These are phyloP conservation scores for Geranomyces variabilis DNA, from an alignment of 192 early-diverging fungal genomes.

Conservation along the genomic window DNA sequence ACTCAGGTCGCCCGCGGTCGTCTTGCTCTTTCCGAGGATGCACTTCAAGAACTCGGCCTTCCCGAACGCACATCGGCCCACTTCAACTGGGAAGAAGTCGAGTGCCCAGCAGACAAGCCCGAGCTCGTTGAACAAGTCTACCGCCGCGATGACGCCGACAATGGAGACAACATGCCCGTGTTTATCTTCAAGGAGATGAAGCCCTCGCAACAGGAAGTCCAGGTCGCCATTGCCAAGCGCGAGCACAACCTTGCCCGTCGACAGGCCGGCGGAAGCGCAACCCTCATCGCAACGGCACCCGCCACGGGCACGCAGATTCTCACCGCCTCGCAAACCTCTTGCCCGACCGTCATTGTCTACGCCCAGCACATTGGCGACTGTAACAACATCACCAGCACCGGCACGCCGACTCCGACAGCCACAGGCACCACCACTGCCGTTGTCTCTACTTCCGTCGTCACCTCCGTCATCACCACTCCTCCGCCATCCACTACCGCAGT, in stretches of 20 bases:
- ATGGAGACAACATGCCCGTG: constrained; percentile 12
- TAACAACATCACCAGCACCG: background rate
- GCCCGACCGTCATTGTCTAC: constrained; percentile 16
- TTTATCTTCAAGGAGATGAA: constrained; percentile 15
- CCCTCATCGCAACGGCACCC: no score
- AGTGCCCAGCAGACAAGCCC: constrained; percentile 6
- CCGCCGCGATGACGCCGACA: constrained; percentile 4
- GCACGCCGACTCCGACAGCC: constrained; percentile 3
- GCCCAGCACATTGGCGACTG: constrained; percentile 10
- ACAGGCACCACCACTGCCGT: constrained; percentile 17
- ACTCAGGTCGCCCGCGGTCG: constrained; percentile 28
- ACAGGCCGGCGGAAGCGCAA: background rate
- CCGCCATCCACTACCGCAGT: background rate
- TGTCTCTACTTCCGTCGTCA: no score
- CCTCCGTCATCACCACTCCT: background rate
- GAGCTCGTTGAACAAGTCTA: constrained; percentile 19
- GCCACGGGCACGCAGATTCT: background rate
- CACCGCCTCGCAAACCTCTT: background rate
- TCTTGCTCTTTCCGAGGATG: constrained; percentile 22
- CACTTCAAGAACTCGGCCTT: constrained; percentile 16
- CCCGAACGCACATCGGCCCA: constrained; percentile 16
- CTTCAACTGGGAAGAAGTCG: constrained; percentile 30
- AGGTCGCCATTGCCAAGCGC: constrained; percentile 8
- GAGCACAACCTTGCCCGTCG: constrained; percentile 9
- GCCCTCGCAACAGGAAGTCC: constrained; percentile 8